Conservation (phyloP, 495 filamentous ascomycete species). For the Aspergillus wentii region DNA sequence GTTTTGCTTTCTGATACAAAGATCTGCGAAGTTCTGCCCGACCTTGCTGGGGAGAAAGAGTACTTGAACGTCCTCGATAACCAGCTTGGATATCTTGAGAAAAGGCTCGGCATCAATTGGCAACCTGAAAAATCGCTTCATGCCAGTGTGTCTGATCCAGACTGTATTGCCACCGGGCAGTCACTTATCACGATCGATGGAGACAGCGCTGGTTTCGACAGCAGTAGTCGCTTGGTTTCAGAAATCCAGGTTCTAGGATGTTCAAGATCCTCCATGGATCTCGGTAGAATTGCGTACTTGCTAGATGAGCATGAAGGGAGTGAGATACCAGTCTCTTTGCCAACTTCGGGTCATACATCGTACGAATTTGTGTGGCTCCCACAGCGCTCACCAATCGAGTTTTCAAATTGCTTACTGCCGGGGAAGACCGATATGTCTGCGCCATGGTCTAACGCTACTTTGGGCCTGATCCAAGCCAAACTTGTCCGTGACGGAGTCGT, state of each 20-base stretch:
- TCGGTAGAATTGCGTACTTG: conserved; percentile 20
- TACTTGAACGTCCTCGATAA: conserved; percentile 20
- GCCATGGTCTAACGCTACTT: conserved; percentile 12
- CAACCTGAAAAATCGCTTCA: conserved; percentile 9
- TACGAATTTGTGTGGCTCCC: conserved; percentile 27
- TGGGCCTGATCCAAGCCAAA: conserved; percentile 29
- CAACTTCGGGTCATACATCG: neutral
- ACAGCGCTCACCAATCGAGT: conserved; percentile 26
- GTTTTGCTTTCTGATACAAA: conserved; percentile 14
- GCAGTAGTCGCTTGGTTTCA: conserved; percentile 20
- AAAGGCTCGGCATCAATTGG: conserved; percentile 28
- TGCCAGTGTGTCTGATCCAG: conserved; percentile 11
- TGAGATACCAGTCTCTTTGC: conserved; percentile 10
- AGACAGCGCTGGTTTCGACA: conserved; percentile 20
- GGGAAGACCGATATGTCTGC: conserved; percentile 4
- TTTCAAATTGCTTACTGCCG: conserved; percentile 12
- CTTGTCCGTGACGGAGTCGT: conserved; percentile 11
- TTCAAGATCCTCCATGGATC: conserved; percentile 23
- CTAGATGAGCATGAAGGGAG: conserved; percentile 32
- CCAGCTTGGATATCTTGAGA: conserved; percentile 21
- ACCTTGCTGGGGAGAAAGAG: conserved; percentile 16
- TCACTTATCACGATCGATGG: conserved; percentile 24
- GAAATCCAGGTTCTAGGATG: conserved; percentile 26
- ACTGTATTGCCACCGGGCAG: conserved; percentile 13
- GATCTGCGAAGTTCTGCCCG: conserved; percentile 13